phyloP scores from a whole-genome alignment of 768 basidiomycete species.

The Pisolithus marmoratus region DNA sequence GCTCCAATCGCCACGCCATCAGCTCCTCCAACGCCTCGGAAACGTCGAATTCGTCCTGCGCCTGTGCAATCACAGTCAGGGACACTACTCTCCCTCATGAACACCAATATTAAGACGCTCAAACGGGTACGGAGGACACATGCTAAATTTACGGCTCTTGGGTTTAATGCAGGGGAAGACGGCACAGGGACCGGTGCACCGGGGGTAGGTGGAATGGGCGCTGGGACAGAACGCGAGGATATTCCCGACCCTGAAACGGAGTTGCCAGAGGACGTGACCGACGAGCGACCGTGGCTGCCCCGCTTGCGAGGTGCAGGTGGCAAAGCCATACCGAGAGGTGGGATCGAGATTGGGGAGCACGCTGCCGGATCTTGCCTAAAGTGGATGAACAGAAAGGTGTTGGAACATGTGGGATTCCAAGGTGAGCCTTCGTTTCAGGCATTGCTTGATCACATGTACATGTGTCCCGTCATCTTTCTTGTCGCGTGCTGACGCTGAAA shows the following conservation, averaged over 20 bases:
- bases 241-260: slow-evolving; percentile 4
- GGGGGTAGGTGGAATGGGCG: slow-evolving; percentile 14
- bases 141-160: slow-evolving; percentile 59
- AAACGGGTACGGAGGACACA: slow-evolving; percentile 70
- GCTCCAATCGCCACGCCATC: not conserved
- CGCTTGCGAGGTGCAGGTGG: slow-evolving; percentile 2
- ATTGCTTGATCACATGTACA: not conserved
- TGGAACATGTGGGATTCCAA: slow-evolving; percentile 92
- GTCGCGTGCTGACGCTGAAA: too few species aligned
- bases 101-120: slow-evolving; percentile 70
- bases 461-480: too few species aligned
- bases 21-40: slow-evolving; percentile 22
- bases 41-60: slow-evolving; percentile 19
- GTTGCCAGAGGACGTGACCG: slow-evolving; percentile 33
- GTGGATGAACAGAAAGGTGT: slow-evolving; percentile 69
- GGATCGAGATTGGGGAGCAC: slow-evolving; percentile 53
- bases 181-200: slow-evolving; percentile 27
- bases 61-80: slow-evolving; percentile 5
- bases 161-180: slow-evolving; percentile 31
- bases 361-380: slow-evolving; percentile 59
- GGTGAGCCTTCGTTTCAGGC: slow-evolving; percentile 40
- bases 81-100: slow-evolving; percentile 65
- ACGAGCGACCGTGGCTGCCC: slow-evolving; percentile 55
- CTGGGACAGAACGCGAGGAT: slow-evolving; percentile 1
- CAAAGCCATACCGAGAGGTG: slow-evolving; percentile 7